These are phyloP conservation scores for Penicillium freii DNA, from an alignment of 2,329 filamentous ascomycete species.

Conservation along the genomic window DNA sequence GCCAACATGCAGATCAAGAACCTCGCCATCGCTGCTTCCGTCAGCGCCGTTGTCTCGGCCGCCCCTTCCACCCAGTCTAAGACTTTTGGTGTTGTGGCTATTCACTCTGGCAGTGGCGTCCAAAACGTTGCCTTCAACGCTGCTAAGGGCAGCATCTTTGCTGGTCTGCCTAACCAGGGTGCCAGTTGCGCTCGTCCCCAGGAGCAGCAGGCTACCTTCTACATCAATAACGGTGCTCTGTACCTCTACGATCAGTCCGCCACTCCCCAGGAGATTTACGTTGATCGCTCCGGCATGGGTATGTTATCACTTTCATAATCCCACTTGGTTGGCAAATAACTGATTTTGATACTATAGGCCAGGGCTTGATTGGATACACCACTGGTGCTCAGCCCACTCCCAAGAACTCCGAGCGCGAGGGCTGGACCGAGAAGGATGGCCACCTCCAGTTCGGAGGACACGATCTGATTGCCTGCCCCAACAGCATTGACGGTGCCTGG, in stretches of 20 bases:
- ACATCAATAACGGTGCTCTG: slow-evolving; percentile 48
- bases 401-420: slow-evolving; percentile 47
- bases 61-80: slow-evolving; percentile 28
- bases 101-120: slow-evolving; percentile 51
- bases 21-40: slow-evolving; percentile 29
- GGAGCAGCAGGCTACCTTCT: slow-evolving; percentile 52
- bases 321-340: neutral
- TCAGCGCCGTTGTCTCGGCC: slow-evolving; percentile 31
- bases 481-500: slow-evolving; percentile 45
- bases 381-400: slow-evolving; percentile 45
- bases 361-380: slow-evolving; percentile 55
- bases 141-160: slow-evolving; percentile 43
- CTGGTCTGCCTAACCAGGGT: slow-evolving; percentile 47
- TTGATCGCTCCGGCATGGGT: slow-evolving; percentile 61
- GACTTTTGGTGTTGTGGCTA: slow-evolving; percentile 51
- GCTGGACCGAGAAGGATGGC: slow-evolving; percentile 48
- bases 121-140: slow-evolving; percentile 52
- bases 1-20: slow-evolving; percentile 32
- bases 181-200: slow-evolving; percentile 47
- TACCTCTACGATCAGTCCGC: slow-evolving; percentile 50
- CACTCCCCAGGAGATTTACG: slow-evolving; percentile 51
- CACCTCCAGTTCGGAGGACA: slow-evolving; percentile 49
- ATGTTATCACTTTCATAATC: slow-evolving; percentile 24
- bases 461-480: slow-evolving; percentile 55
- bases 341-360: slow-evolving; percentile 37